Conservation (phyloP, 495 filamentous ascomycete genomes). For the Hyaloscypha hepaticicola region DNA sequence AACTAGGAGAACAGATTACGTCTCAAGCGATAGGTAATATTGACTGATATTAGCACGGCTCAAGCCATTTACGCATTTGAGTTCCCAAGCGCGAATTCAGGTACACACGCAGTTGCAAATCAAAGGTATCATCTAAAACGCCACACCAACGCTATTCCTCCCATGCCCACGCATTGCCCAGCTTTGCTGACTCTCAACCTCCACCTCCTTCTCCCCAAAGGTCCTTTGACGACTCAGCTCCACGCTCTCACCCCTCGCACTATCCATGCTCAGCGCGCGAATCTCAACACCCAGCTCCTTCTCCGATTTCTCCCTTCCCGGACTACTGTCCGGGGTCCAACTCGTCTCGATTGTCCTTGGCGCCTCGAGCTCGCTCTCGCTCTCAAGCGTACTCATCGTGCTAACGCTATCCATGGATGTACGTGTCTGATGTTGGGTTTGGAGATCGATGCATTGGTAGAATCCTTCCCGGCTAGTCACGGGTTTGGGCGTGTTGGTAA, state of each 20-base stretch:
- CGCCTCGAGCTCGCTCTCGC: conserved; percentile 35
- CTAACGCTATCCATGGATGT: conserved; percentile 35
- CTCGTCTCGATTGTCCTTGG: conserved; percentile 39
- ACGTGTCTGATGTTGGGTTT: conserved; percentile 18
- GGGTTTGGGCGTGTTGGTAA: conserved; percentile 50
- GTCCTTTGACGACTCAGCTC: conserved; percentile 31
- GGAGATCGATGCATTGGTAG: conserved; percentile 49
- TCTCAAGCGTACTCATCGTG: conserved; percentile 29
- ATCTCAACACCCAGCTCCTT: conserved; percentile 33
- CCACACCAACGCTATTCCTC: conserved; percentile 46
- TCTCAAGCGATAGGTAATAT: not conserved
- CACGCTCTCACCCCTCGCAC: conserved; percentile 34
- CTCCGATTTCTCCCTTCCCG: conserved; percentile 37
- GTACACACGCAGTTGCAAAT: not conserved
- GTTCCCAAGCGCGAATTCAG: not conserved
- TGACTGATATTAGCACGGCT: conserved; percentile 6
- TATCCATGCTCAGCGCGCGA: conserved; percentile 28
- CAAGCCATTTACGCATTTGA: not conserved
- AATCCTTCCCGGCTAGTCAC: conserved; percentile 49
- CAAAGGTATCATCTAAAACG: conserved; percentile 33
- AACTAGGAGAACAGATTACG: too few relatives aligned
- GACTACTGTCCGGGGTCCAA: conserved; percentile 37
- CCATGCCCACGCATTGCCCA: conserved; percentile 26
- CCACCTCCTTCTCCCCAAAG: conserved; percentile 33
- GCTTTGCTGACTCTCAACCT: conserved; percentile 10